Evolutionary conservation across 148 eudicot genomes (phyloP), one percentile per base, ranked within the genome.

Genomic region (Dianthus caryophyllus): DNA sequence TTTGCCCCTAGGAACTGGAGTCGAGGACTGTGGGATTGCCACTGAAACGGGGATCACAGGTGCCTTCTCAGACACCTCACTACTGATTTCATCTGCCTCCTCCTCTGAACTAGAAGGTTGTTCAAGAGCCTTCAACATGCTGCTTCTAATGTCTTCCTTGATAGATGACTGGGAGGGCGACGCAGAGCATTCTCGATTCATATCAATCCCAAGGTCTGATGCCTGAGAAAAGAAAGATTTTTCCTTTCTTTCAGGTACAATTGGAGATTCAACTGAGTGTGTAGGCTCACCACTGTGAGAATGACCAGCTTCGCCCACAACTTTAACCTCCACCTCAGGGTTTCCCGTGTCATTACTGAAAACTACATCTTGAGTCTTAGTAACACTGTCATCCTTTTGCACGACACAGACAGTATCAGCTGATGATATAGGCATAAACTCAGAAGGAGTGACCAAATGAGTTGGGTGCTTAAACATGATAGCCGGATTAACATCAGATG

Each of bases 371-470:
- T 83, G 97, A 70, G 67, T 69, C 57, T 77, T 87, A 33, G 77
- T 64, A 14, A 83, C 96, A 33, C 52, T 81, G 71, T 85, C 91
- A 62, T 74, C 69, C 68, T 78, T 80, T 66, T 85, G 97, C 48
- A 64, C 65, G 64, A 72, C 57, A 70, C 68, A 80, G 68, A 73
- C 72, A 21, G 75, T 70, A 29, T 94, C 99, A 64, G 96, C 73
- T 25, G 96, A 76, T 72, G 93, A 75, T 43, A 76, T 81, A 64
- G 97, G 90, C 96, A 82, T 88, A 67, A 93, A 82, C 79, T 94
- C 99, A 48, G 90, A 78, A 57, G 99, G 99, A 43, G 97, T 94
- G 53, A 94, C 85, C 72, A 94, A 70, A 84, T 94, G 99, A 82
- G 99, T 94, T 36, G 99, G 99, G 71, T 83, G 97, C 68, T 86